phyloP scores from a whole-genome alignment of 495 filamentous ascomycete species.

The Poronia punctata region DNA sequence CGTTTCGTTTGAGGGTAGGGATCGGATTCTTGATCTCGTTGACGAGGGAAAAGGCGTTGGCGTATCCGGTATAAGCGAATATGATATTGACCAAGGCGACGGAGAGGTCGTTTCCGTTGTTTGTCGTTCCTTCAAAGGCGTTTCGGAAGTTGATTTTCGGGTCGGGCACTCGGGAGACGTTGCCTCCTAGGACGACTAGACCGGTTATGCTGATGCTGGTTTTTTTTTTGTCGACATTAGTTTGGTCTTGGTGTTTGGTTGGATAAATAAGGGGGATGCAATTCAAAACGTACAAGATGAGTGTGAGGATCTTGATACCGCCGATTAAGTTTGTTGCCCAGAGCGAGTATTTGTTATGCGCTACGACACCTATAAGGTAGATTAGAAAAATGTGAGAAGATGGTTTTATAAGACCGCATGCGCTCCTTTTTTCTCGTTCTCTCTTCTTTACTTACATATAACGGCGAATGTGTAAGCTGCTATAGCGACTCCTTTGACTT shows the following conservation, averaged over 20 bases:
- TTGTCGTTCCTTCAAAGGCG: conserved; percentile 46
- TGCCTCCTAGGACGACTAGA: conserved; percentile 53
- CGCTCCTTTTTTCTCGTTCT: neutral
- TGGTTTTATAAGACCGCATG: neutral
- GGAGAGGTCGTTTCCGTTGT: conserved; percentile 48
- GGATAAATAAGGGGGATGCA: too few species aligned
- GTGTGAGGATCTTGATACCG: conserved; percentile 48
- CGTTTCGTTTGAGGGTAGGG: conserved; percentile 45
- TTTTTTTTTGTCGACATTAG: too few species aligned
- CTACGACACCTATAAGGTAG: conserved; percentile 34
- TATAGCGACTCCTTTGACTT: conserved; percentile 57
- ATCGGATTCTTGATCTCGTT: conserved; percentile 54
- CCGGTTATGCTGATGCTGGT: conserved; percentile 51
- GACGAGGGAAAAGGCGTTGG: conserved; percentile 58
- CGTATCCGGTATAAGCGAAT: conserved; percentile 56
- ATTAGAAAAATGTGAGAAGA: too few species aligned
- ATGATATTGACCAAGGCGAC: conserved; percentile 57
- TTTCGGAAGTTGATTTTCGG: conserved; percentile 52
- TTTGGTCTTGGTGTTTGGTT: neutral
- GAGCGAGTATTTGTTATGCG: conserved; percentile 49
- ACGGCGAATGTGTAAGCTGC: conserved; percentile 51
- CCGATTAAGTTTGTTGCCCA: conserved; percentile 50
- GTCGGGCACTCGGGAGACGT: conserved; percentile 45
- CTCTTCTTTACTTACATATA: conserved; percentile 29
- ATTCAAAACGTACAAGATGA: conserved; percentile 35